phyloP scores from a whole-genome alignment of 2,329 filamentous ascomycete species.

The Diaporthe citriasiana region DNA sequence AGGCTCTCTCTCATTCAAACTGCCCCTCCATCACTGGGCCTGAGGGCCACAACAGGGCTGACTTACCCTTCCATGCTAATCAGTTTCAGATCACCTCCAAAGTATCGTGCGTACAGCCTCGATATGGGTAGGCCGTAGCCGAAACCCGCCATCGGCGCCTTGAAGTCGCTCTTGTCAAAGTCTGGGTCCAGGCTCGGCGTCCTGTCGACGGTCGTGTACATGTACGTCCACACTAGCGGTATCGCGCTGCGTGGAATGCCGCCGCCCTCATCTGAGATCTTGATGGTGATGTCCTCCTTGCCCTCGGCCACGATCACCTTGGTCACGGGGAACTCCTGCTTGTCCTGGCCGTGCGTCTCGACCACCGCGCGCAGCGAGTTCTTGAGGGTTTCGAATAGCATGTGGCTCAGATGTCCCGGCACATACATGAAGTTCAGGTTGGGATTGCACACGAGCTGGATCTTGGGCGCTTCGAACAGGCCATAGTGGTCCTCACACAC shows the following conservation, averaged over 20 bases:
- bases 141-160: conserved; percentile 98
- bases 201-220: conserved; percentile 98
- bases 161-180: conserved; percentile 99
- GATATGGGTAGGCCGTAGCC: conserved; percentile 98
- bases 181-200: conserved; percentile 96
- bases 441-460: conserved; percentile 95
- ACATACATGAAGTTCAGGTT: conserved; percentile 99
- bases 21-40: background rate
- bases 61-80: conserved; percentile 99
- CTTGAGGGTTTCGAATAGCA: conserved; percentile 99
- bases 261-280: conserved; percentile 96
- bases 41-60: conserved; percentile 22
- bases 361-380: conserved; percentile 98
- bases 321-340: conserved; percentile 95
- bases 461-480: conserved; percentile 94
- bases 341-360: conserved; percentile 93
- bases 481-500: conserved; percentile 99
- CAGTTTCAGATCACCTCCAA: conserved; percentile 95
- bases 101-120: conserved; percentile 94
- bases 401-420: conserved; percentile 97
- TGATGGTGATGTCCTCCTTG: conserved; percentile 99
- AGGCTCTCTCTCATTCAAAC: background rate
- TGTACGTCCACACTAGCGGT: conserved; percentile 99
- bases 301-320: conserved; percentile 98
- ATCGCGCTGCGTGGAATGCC: conserved; percentile 95